These are phyloP conservation scores for Triticum urartu DNA, from an alignment of 176 grass and related monocot species.

Conservation along the genomic window DNA sequence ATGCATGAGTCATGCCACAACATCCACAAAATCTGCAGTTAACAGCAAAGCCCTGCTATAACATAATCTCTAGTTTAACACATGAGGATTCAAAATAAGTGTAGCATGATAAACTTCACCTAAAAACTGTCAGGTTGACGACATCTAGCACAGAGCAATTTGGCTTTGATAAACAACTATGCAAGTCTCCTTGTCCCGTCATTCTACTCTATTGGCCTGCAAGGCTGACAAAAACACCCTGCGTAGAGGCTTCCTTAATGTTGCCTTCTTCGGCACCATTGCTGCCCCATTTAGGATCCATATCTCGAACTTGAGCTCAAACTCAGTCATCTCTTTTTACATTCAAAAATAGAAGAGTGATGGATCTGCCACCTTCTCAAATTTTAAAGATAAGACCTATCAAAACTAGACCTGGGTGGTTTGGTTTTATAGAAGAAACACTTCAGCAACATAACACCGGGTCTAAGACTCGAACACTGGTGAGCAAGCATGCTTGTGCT, in stretches of 20 bases:
- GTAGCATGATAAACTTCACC: not conserved
- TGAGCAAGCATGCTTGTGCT: no score
- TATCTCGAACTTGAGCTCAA: slow-evolving; percentile 93
- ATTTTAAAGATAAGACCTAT: no score
- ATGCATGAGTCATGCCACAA: not conserved
- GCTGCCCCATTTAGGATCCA: slow-evolving; percentile 54
- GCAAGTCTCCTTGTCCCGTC: not conserved
- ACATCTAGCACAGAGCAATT: not conserved
- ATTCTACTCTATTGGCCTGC: slow-evolving; percentile 28
- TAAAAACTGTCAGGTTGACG: not conserved
- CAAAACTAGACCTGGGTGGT: no score
- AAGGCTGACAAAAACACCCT: slow-evolving; percentile 87
- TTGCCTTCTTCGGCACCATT: slow-evolving; percentile 39
- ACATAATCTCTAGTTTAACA: not conserved
- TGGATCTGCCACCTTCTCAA: no score
- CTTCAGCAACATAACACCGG: no score
- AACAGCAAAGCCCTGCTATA: not conserved
- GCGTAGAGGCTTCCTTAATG: slow-evolving; percentile 53
- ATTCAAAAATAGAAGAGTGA: no score
- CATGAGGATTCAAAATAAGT: not conserved
- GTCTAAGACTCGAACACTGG: no score
- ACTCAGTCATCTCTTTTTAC: slow-evolving; percentile 62
- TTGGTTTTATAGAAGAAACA: no score
- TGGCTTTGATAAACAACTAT: not conserved
- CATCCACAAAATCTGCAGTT: not conserved